These are phyloP conservation scores for Harringtonia lauricola DNA, from an alignment of 2,329 filamentous ascomycete genomes.

Conservation along the genomic window DNA sequence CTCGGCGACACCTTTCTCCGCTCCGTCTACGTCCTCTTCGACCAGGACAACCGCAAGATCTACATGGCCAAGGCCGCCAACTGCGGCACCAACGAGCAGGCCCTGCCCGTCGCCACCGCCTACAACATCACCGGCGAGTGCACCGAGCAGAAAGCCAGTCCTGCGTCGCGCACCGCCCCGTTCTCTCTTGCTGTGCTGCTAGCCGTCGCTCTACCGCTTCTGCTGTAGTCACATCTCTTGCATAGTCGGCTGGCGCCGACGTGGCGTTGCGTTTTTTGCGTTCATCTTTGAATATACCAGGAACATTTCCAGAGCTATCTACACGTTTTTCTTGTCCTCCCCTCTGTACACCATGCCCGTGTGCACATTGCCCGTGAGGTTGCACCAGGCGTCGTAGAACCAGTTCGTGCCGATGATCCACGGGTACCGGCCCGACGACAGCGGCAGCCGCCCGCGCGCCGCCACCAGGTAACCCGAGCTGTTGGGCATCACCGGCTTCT, in stretches of 20 bases:
- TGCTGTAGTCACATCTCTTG: no score
- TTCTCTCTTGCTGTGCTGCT: background rate
- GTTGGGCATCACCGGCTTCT: constrained; percentile 11
- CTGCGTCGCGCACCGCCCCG: background rate
- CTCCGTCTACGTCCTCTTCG: constrained; percentile 15
- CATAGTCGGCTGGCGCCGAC: no score
- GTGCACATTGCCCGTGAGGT: constrained; percentile 5
- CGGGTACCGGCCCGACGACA: constrained; percentile 14
- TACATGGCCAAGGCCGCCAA: constrained; percentile 15
- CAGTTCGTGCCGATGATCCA: constrained; percentile 17
- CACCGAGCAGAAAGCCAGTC: background rate
- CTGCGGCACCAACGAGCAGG: constrained; percentile 15
- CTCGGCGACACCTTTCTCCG: constrained; percentile 18
- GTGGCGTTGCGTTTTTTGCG: no score
- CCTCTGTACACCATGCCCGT: constrained; percentile 10
- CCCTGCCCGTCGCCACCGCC: constrained; percentile 8
- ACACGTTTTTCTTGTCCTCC: constrained; percentile 6
- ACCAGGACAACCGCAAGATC: constrained; percentile 15
- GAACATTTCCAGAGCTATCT: no score
- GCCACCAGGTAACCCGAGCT: constrained; percentile 16
- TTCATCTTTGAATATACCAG: no score
- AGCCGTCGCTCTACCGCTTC: background rate
- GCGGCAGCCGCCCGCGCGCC: constrained; percentile 16
- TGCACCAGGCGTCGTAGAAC: constrained; percentile 19
- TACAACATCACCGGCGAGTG: constrained; percentile 14